Evolutionary conservation across 129 eudicot species (phyloP).

Genomic region (Chrysanthemum lavandulifolium): DNA sequence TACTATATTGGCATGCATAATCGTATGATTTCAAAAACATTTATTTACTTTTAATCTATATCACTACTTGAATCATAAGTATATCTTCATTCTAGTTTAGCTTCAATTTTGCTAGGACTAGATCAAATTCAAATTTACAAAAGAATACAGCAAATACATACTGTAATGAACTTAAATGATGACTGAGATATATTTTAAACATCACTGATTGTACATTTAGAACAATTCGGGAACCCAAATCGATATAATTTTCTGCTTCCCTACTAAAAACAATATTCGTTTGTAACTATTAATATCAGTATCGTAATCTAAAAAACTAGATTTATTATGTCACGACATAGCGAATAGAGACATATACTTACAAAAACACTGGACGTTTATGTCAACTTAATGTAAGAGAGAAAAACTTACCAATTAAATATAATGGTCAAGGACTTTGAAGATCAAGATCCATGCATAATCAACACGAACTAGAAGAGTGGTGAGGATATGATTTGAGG

Average conservation of each 20-base stretch:
- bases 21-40: not conserved
- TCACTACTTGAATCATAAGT: constrained; percentile 5
- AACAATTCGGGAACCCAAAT: too few species aligned
- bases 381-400: not conserved
- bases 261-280: not conserved
- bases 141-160: not conserved
- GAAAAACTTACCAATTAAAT: constrained; percentile 28
- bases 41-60: not conserved
- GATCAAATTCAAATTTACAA: constrained; percentile 16
- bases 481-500: constrained; percentile 35
- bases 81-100: constrained; percentile 12
- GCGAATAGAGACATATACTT: not conserved
- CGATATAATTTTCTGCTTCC: too few species aligned
- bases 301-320: too few species aligned
- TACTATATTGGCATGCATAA: too few species aligned
- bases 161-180: too few species aligned
- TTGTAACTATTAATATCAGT: too few species aligned
- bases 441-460: constrained; percentile 23
- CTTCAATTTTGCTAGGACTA: constrained; percentile 10
- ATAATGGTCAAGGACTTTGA: constrained; percentile 10
- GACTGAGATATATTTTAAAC: too few species aligned
- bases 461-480: constrained; percentile 17
- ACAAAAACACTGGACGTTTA: not conserved
- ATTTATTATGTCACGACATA: too few species aligned
- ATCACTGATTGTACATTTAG: too few species aligned